Base-by-base conservation (phyloP, 2,329 filamentous ascomycete genomes). In the Fusarium udum region DNA sequence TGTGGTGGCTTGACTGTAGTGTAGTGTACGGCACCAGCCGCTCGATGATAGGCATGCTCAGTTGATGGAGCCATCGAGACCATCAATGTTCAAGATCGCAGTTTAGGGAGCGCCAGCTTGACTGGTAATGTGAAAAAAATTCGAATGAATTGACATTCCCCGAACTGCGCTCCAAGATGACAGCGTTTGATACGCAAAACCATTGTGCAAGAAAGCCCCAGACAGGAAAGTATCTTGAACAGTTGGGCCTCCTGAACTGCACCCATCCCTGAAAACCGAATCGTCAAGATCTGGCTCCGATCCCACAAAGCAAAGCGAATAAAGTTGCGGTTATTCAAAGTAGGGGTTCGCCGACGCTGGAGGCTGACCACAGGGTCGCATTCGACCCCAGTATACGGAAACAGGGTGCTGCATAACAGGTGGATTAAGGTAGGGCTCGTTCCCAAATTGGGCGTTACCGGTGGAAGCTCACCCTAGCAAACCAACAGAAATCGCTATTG, bases 331-430 rank as follows among this genome's bases (percentile, higher is more conserved):
- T 69, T 49, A 59, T 52, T 43, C 56, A 51, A 46, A 71, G 57
- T 71, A 68, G 42, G 68, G 62, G 48, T 71, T 71, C 39, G 49
- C 57, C 55, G 57, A 58, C 56, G 64, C 49, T 62, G 53, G 45
- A 71, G 58, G 59, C 45, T 68, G 58, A 56, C 43, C 61, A 28
- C 31, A 72, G 58, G 71, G 71, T 74, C 45, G 46, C 71, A 72
- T 64, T 39, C 18, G 59, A 56, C 67, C 71, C 71, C 59, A 53
- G 67, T 42, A 61, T 36, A 34, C 36, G 57, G 57, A 68, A 40
- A 42, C 48, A 66, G 61, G 60, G 67, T 64, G 32, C 51, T 59
- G 64, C 52, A 64, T 59, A 56, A 46, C 46, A 45, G 67, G n/a
- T 49, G 52, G 67, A 64, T 69, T 55, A 74, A 43, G 60, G 55